Conservation (phyloP, 2,329 filamentous ascomycete genomes). For the Fusarium udum region DNA sequence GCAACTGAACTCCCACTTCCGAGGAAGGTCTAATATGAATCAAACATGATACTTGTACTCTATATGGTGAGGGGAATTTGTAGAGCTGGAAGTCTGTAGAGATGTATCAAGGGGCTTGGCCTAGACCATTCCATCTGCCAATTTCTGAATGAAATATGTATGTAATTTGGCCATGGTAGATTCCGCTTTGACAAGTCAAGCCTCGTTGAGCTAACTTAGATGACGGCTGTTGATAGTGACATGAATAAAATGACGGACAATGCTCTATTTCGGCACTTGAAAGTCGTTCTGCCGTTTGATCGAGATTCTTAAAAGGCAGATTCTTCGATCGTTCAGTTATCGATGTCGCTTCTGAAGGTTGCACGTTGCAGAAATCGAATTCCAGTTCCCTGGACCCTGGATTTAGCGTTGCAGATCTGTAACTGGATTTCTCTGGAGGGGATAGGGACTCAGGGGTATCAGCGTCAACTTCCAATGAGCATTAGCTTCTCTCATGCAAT, state of each 20-base stretch:
- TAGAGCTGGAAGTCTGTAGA: background rate
- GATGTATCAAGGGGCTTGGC: background rate
- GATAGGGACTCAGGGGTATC: slow-evolving; percentile 28
- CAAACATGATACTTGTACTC: background rate
- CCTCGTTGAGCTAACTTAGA: slow-evolving; percentile 2
- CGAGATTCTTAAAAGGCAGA: background rate
- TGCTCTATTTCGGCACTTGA: background rate
- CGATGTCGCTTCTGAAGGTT: background rate
- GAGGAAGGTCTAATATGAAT: background rate
- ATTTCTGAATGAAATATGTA: background rate
- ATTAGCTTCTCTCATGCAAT: slow-evolving; percentile 9
- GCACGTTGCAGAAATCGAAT: background rate
- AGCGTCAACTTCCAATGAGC: slow-evolving; percentile 9
- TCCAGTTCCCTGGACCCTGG: slow-evolving; percentile 20
- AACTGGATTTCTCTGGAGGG: slow-evolving; percentile 3
- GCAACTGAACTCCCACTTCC: background rate
- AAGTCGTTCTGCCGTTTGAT: background rate
- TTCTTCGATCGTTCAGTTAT: background rate
- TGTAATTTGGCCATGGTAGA: background rate
- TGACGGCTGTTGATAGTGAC: background rate
- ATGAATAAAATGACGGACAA: background rate
- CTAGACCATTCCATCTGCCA: slow-evolving; percentile 9
- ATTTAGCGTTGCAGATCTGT: slow-evolving; percentile 36
- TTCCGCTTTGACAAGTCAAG: background rate
- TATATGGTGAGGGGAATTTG: background rate